Conservation (phyloP, 2,329 filamentous ascomycete species). For the Ophiostoma piceae region DNA sequence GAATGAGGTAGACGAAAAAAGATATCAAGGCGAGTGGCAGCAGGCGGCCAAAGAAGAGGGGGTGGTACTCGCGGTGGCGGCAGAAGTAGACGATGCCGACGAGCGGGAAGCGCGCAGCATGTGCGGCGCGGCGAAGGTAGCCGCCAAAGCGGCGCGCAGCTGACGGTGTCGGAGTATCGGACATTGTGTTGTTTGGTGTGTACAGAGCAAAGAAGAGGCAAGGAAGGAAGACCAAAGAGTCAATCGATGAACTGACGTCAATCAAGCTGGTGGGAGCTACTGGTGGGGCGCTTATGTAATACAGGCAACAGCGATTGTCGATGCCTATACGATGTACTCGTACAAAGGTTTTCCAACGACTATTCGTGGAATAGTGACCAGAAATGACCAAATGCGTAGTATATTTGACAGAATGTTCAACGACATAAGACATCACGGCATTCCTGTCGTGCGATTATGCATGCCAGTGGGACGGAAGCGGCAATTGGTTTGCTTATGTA, state of each 20-base stretch:
- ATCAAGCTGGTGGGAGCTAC: background rate
- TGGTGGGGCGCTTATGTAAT: background rate
- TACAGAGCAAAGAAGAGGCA: background rate
- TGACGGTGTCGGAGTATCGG: slow-evolving; percentile 3
- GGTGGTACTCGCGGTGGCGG: slow-evolving; percentile 72
- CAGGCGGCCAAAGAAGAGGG: slow-evolving; percentile 70
- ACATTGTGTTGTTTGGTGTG: background rate
- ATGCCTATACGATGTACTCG: too few species aligned
- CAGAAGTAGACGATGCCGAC: slow-evolving; percentile 79
- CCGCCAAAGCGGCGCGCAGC: slow-evolving; percentile 18
- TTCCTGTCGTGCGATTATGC: background rate
- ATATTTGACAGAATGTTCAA: background rate
- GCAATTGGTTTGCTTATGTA: background rate
- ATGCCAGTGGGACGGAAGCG: background rate
- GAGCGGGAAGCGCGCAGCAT: slow-evolving; percentile 51
- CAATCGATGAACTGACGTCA: slow-evolving; percentile 7
- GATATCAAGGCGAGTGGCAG: slow-evolving; percentile 79
- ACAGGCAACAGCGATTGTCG: background rate
- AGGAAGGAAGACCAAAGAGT: background rate
- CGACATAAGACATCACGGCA: background rate
- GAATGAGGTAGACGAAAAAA: slow-evolving; percentile 71
- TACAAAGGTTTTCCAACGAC: too few species aligned
- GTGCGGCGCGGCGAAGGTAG: slow-evolving; percentile 23
- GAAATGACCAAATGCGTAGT: background rate
- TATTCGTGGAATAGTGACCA: background rate